A percentile compares a stretch with the other conserved stretches of the same genome.
Conservation (phyloP, 139 green algal genomes). For the Limnomonas spitsbergensis region DNA sequence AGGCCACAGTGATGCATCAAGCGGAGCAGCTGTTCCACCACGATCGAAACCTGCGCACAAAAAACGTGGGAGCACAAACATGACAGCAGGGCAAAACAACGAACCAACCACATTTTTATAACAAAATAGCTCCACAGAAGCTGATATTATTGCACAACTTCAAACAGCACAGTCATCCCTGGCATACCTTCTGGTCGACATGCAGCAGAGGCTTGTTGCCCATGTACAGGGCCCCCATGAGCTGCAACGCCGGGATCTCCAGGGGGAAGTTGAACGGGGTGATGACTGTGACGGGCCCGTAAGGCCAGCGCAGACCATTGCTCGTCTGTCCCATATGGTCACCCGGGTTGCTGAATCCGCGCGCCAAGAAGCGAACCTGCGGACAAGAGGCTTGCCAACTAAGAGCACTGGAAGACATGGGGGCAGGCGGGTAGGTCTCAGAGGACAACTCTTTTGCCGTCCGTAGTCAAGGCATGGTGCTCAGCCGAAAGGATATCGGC, state of each 20-base stretch:
- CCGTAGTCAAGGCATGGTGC: too few species aligned
- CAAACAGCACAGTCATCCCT: background rate
- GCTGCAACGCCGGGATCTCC: constrained; percentile 94
- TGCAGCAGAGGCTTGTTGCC: constrained; percentile 95
- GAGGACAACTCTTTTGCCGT: too few species aligned
- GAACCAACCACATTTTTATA: background rate
- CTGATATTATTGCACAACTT: background rate
- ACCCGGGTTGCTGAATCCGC: constrained; percentile 79
- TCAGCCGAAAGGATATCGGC: too few species aligned
- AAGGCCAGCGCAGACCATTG: constrained; percentile 85
- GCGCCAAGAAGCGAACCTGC: constrained; percentile 87
- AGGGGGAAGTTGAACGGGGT: constrained; percentile 99
- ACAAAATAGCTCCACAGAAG: too few species aligned
- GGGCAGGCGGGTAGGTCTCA: too few species aligned
- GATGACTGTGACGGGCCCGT: constrained; percentile 85
- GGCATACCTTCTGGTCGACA: constrained; percentile 75
- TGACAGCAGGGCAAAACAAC: background rate
- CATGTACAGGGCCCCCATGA: constrained; percentile 99
- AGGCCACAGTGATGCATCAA: constrained; percentile 89
- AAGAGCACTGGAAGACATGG: too few species aligned
- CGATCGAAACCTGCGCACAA: constrained; percentile 80
- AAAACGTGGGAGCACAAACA: background rate
- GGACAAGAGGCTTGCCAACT: background rate
- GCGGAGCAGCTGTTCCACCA: constrained; percentile 89
- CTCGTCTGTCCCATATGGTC: constrained; percentile 88